These are phyloP conservation scores for Dalechampia spathulata DNA, from an alignment of 441 rosid genomes.

Conservation along the genomic window DNA sequence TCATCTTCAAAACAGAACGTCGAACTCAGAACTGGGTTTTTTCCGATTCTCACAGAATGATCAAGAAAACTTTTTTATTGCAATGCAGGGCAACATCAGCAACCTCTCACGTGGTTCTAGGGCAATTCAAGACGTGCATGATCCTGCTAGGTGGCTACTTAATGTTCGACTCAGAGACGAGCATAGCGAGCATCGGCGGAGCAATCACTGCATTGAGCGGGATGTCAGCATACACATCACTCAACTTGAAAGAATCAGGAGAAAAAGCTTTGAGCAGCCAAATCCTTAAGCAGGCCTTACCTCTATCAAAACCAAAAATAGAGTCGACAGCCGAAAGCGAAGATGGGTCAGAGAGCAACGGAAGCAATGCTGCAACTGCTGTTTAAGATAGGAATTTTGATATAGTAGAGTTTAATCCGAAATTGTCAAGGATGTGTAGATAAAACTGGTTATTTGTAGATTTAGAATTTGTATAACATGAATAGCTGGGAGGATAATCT, in stretches of 20 bases:
- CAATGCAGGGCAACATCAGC: slow-evolving; percentile 92
- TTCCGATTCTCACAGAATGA: no score
- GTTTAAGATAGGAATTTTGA: slow-evolving; percentile 4
- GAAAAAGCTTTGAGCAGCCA: slow-evolving; percentile 24
- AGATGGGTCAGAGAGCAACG: slow-evolving; percentile 14
- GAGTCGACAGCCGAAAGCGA: slow-evolving; percentile 16
- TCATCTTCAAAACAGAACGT: no score
- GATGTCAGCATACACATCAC: slow-evolving; percentile 70
- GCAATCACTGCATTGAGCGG: slow-evolving; percentile 69
- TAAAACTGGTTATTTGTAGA: no score
- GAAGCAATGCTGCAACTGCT: slow-evolving; percentile 5
- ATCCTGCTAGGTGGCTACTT: slow-evolving; percentile 70
- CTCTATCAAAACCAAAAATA: slow-evolving; percentile 27
- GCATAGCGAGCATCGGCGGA: slow-evolving; percentile 68
- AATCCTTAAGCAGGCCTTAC: slow-evolving; percentile 22
- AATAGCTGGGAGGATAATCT: no score
- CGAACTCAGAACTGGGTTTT: no score
- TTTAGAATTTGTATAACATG: no score
- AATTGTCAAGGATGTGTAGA: not conserved
- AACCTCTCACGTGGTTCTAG: slow-evolving; percentile 83
- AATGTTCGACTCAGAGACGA: slow-evolving; percentile 66
- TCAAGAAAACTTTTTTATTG: no score
- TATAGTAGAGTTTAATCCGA: not conserved
- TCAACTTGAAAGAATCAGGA: slow-evolving; percentile 34
- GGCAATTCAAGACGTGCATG: slow-evolving; percentile 93